Evolutionary conservation across 2,329 filamentous ascomycete species (phyloP), one percentile per base, ranked within the genome.

Genomic region (Ascosphaera apis): DNA sequence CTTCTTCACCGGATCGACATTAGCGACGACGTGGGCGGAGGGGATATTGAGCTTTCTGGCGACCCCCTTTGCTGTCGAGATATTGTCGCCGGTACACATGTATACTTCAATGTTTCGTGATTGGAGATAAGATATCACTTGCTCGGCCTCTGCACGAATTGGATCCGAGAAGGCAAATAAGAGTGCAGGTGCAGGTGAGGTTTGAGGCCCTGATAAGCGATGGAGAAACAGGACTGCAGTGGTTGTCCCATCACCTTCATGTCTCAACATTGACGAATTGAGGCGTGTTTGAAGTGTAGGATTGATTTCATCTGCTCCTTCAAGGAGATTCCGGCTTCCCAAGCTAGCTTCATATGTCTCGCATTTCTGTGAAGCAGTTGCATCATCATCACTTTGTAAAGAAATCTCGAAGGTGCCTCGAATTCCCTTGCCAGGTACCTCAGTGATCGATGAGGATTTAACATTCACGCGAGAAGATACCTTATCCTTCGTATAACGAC

Each of bases 71-170:
- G 84, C 84, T 0, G 84, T 93, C n/a, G 62, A 72, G n/a, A 63
- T 59, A 48, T 92, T 92, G 58, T 93, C 84, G 19, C 84, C 84
- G 0, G 82, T 91, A 27, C 92, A 72, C 81, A 93, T 91, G 72
- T 76, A 92, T 3, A 91, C 77, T 21, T 73, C 68, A 33, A 78
- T 73, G 15, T 76, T 72, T 12, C 67, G 67, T 3, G 64, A 54
- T 31, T 69, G 66, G 0, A 92, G 67, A 1, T 72, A 63, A 4
- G 57, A 53, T 39, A 91, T 66, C 13, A 86, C 71, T 5, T 58
- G 48, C 1, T 58, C 54, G 0, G 82, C 73, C 53, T 91, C 80
- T 0, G 70, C 66, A 2, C 84, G 76, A 42, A 92, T 68, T 1
- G 80, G 72, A 44, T 93, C 84, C 0, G 83, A 74, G 34, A 86